These are phyloP conservation scores for Letharia columbiana DNA, from an alignment of 495 filamentous ascomycete species.

Conservation along the genomic window DNA sequence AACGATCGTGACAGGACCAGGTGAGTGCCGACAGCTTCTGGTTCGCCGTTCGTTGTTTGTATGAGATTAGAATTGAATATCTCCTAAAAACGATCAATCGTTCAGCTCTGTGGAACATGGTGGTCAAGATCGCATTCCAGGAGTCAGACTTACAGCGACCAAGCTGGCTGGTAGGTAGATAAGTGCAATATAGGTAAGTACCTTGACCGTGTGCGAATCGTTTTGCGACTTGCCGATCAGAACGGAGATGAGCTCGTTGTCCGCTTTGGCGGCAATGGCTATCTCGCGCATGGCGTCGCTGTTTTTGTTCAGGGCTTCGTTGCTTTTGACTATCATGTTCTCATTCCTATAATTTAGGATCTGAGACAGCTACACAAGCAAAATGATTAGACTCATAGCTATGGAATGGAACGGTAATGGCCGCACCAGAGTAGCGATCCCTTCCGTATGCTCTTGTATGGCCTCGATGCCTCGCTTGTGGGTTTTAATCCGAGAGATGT, in stretches of 20 bases:
- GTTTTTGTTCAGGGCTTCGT: not conserved
- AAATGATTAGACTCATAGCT: not conserved
- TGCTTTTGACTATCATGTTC: not conserved
- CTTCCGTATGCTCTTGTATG: not conserved
- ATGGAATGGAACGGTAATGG: not conserved
- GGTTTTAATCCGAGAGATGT: not conserved
- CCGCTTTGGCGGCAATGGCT: not conserved
- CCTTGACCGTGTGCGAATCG: not conserved
- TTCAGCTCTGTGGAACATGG: not conserved
- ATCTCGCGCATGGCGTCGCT: conserved; percentile 1
- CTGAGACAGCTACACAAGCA: not conserved
- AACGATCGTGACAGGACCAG: not conserved
- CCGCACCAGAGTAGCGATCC: not conserved
- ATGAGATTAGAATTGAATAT: not conserved
- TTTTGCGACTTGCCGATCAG: not conserved
- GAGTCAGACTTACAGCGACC: not conserved
- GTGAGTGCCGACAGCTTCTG: not conserved
- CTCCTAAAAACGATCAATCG: not conserved
- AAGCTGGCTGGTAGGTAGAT: not conserved
- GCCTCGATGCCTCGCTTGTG: not conserved
- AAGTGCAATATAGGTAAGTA: not conserved
- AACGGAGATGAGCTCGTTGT: not conserved
- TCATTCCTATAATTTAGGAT: not conserved
- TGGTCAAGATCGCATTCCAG: not conserved
- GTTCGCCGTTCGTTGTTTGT: not conserved